Evolutionary conservation across 176 grass and related monocot genomes (phyloP).

Genomic region (Elymus sibiricus): DNA sequence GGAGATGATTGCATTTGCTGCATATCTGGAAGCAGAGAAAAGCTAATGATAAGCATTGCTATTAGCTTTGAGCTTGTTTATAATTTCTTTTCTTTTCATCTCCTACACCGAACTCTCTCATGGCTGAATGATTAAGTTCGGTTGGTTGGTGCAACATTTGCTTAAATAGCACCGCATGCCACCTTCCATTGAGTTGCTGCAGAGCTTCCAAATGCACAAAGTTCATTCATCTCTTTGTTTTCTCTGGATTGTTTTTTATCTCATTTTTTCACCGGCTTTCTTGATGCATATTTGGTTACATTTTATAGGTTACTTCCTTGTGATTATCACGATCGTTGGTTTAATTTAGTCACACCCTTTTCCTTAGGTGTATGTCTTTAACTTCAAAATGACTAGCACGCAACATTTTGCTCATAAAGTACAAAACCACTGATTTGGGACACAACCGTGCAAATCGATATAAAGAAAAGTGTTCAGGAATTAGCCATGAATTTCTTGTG

Average conservation of each 20-base stretch:
- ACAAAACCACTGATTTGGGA: too few relatives aligned
- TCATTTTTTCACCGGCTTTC: too few relatives aligned
- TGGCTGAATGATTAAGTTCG: slow-evolving; percentile 37
- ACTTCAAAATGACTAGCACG: background rate
- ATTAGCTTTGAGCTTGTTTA: slow-evolving; percentile 22
- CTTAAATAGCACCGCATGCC: slow-evolving; percentile 47
- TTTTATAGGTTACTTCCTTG: background rate
- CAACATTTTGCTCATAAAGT: background rate
- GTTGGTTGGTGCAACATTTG: slow-evolving; percentile 33
- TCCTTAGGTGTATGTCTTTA: background rate
- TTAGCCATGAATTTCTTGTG: background rate
- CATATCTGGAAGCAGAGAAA: slow-evolving; percentile 21
- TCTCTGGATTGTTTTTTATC: slow-evolving; percentile 5
- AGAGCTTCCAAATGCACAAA: background rate
- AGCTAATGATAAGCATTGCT: slow-evolving; percentile 21
- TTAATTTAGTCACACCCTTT: background rate
- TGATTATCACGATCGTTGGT: background rate
- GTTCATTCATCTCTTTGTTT: background rate
- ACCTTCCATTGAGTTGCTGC: slow-evolving; percentile 20
- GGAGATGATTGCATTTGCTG: slow-evolving; percentile 35
- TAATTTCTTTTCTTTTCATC: background rate
- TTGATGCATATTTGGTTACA: background rate
- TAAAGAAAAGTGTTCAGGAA: background rate
- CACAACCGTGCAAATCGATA: background rate
- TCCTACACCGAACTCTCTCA: slow-evolving; percentile 17